Conservation (phyloP, 495 filamentous ascomycete species). For the Barbatosphaeria neglecta region DNA sequence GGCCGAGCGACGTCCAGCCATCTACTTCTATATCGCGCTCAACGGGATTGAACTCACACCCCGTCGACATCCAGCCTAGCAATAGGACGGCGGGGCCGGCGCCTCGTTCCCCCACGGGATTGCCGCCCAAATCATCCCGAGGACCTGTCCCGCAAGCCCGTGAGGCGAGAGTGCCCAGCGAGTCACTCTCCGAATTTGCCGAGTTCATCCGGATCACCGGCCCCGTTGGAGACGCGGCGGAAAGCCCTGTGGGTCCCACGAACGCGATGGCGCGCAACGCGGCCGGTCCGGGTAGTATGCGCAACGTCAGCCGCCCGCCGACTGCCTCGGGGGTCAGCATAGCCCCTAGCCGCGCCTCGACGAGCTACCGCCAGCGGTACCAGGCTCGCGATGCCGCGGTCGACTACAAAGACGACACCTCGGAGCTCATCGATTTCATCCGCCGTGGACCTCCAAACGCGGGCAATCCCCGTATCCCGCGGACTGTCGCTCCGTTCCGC, state of each 20-base stretch:
- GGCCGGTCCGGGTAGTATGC: conserved; percentile 4
- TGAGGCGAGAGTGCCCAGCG: conserved; percentile 52
- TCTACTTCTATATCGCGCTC: conserved; percentile 27
- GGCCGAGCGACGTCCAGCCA: conserved; percentile 17
- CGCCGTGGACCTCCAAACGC: conserved; percentile 59
- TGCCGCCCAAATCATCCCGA: conserved; percentile 19
- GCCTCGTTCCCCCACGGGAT: conserved; percentile 15
- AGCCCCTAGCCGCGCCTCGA: conserved; percentile 13
- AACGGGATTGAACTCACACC: conserved; percentile 22
- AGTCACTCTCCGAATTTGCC: conserved; percentile 65
- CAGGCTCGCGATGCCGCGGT: conserved; percentile 63
- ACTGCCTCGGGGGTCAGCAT: conserved; percentile 15
- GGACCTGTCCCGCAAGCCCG: conserved; percentile 39
- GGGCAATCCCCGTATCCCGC: conserved; percentile 57
- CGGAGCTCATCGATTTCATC: conserved; percentile 90
- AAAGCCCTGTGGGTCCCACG: no score
- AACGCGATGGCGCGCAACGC: conserved; percentile 2
- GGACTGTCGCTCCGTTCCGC: conserved; percentile 74
- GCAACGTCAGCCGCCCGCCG: conserved; percentile 10
- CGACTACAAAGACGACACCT: conserved; percentile 50
- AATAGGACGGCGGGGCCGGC: conserved; percentile 11
- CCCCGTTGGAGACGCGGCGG: conserved; percentile 34
- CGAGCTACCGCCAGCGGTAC: conserved; percentile 34
- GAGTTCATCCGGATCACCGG: conserved; percentile 79
- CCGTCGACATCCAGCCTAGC: conserved; percentile 22